Evolutionary conservation across 2,329 filamentous ascomycete genomes (phyloP).

Genomic region (Hypoxylon sp.): DNA sequence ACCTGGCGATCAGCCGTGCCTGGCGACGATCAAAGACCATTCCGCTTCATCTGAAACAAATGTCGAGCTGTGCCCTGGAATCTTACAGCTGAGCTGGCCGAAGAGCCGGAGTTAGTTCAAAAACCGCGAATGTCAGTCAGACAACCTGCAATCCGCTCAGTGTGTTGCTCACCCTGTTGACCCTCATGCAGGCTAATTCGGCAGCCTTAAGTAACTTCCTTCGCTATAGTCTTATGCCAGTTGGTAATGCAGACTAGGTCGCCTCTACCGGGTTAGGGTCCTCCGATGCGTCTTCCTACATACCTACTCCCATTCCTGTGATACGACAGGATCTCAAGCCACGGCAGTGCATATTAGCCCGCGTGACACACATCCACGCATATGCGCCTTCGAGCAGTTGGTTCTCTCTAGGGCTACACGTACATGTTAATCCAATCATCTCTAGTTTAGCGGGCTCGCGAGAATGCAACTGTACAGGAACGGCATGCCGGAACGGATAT

Average conservation of each 20-base stretch:
- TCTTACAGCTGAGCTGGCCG: constrained; percentile 26
- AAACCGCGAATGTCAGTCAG: constrained; percentile 17
- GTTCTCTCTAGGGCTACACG: constrained; percentile 4
- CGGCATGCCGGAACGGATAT: constrained; percentile 12
- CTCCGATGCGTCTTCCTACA: constrained; percentile 22
- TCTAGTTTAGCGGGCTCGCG: constrained; percentile 4
- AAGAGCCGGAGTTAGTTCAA: neutral
- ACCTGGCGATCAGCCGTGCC: constrained; percentile 23
- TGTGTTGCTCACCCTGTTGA: constrained; percentile 12
- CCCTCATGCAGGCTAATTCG: constrained; percentile 7
- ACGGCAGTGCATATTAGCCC: constrained; percentile 12
- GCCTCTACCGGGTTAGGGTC: constrained; percentile 11
- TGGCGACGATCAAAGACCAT: constrained; percentile 29
- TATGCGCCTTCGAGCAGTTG: constrained; percentile 11
- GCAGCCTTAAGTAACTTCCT: neutral
- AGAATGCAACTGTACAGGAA: constrained; percentile 12
- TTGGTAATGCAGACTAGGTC: constrained; percentile 12
- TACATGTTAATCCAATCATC: constrained; percentile 10
- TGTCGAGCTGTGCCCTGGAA: constrained; percentile 24
- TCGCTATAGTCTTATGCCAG: constrained; percentile 1
- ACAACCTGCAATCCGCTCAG: constrained; percentile 7
- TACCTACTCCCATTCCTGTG: constrained; percentile 1
- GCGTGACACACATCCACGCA: constrained; percentile 7
- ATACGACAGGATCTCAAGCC: constrained; percentile 15
- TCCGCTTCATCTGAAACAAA: constrained; percentile 34